Evolutionary conservation across 768 basidiomycete genomes (phyloP).

Genomic region (Pisolithus orientalis): DNA sequence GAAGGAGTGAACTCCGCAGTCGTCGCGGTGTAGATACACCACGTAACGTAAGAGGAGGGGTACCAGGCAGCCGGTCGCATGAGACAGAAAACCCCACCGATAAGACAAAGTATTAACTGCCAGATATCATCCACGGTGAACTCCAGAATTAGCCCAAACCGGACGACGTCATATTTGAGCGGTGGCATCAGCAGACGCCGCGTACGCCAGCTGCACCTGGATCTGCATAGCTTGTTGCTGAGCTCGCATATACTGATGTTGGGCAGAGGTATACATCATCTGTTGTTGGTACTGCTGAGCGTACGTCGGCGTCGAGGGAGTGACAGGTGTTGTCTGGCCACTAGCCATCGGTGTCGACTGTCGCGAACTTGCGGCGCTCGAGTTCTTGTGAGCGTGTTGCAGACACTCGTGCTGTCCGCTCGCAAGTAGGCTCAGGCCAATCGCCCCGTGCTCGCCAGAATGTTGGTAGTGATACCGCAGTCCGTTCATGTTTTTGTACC

Average conservation of each 20-base stretch:
- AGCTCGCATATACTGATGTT: constrained; percentile 31
- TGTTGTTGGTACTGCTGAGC: constrained; percentile 32
- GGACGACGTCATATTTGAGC: neutral
- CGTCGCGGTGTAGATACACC: neutral
- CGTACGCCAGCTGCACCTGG: constrained; percentile 6
- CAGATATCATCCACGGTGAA: neutral
- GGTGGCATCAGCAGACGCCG: neutral
- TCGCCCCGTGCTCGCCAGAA: constrained; percentile 88
- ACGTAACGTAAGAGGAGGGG: neutral
- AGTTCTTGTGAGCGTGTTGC: constrained; percentile 26
- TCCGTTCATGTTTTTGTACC: constrained; percentile 99
- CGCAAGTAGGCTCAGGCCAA: constrained; percentile 80
- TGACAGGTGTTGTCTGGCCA: constrained; percentile 28
- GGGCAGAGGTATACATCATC: constrained; percentile 31
- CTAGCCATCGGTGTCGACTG: constrained; percentile 27
- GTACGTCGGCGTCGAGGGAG: constrained; percentile 25
- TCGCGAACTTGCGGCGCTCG: constrained; percentile 24
- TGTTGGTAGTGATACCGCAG: constrained; percentile 95
- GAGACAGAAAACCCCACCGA: neutral
- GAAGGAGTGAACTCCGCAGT: neutral
- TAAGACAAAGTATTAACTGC: neutral
- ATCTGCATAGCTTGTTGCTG: constrained; percentile 28
- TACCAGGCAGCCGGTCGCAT: neutral
- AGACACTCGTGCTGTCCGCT: constrained; percentile 61
- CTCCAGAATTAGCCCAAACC: neutral